These are phyloP conservation scores for Melocanna baccifera DNA, from an alignment of 176 grass and related monocot genomes.

Conservation along the genomic window DNA sequence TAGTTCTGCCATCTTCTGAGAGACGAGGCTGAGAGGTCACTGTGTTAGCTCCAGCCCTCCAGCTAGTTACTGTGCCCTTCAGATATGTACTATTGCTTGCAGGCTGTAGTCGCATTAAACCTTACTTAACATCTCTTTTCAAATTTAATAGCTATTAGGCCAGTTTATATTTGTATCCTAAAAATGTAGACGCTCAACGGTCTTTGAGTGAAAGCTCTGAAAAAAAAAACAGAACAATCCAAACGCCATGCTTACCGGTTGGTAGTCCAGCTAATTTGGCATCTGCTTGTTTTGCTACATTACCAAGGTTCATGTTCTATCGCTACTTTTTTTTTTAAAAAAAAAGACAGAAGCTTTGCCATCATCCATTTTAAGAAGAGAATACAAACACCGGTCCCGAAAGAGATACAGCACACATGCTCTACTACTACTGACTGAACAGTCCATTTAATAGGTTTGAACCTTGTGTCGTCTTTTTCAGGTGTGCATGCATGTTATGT, in stretches of 20 bases:
- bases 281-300: not conserved
- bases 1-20: not conserved
- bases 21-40: slow-evolving; percentile 1
- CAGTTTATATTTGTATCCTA: not conserved
- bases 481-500: not conserved
- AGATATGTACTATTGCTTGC: not conserved
- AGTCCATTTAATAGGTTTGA: not conserved
- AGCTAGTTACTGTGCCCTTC: not conserved
- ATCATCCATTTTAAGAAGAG: no score
- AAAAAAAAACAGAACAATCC: not conserved
- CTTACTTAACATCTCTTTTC: not conserved
- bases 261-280: not conserved
- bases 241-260: not conserved
- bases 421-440: not conserved
- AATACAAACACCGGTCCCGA: no score
- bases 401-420: not conserved
- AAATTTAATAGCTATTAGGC: not conserved
- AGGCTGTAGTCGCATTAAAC: not conserved
- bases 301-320: not conserved
- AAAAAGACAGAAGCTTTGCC: no score
- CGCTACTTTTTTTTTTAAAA: not conserved
- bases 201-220: not conserved
- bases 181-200: not conserved
- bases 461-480: not conserved
- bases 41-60: slow-evolving; percentile 1